Conservation (phyloP, 1,139 yeast species). For the Saccharomyces hybrid region DNA sequence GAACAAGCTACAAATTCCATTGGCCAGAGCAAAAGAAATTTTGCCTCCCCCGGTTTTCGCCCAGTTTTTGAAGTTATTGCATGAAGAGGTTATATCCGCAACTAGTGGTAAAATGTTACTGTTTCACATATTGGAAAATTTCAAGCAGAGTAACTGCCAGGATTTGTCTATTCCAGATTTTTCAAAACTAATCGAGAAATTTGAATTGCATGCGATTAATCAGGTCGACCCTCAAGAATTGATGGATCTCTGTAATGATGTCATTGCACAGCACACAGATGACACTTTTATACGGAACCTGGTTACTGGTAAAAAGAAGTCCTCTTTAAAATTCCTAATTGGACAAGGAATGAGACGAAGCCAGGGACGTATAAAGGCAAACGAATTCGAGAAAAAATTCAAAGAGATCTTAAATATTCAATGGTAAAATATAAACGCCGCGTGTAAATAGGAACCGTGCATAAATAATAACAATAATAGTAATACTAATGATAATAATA, state of each 20-base stretch:
- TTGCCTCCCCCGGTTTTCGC: constrained; percentile 38
- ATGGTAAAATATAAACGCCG: constrained; percentile 10
- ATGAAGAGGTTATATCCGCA: constrained; percentile 38
- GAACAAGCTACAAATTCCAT: constrained; percentile 42
- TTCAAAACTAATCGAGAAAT: constrained; percentile 43
- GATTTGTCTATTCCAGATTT: constrained; percentile 27
- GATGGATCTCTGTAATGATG: constrained; percentile 43
- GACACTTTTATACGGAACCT: constrained; percentile 53
- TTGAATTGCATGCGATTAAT: constrained; percentile 39
- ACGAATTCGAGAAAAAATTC: constrained; percentile 41
- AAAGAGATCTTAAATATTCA: constrained; percentile 25
- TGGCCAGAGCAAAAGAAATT: constrained; percentile 32
- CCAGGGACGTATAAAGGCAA: constrained; percentile 58
- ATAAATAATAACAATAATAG: constrained; percentile 1
- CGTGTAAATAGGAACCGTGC: constrained; percentile 4
- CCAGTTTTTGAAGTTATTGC: constrained; percentile 39
- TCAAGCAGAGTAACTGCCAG: constrained; percentile 29
- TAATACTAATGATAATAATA: constrained; percentile 1
- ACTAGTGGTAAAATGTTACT: constrained; percentile 63
- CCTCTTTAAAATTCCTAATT: constrained; percentile 63
- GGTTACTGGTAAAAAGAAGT: constrained; percentile 48
- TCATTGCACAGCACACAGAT: constrained; percentile 40
- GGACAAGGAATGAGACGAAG: constrained; percentile 81
- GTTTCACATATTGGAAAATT: constrained; percentile 48
- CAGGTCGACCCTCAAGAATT: constrained; percentile 40